These are phyloP conservation scores for Globisporangium canariense DNA, from an alignment of 352 stramenopile species.

Conservation along the genomic window DNA sequence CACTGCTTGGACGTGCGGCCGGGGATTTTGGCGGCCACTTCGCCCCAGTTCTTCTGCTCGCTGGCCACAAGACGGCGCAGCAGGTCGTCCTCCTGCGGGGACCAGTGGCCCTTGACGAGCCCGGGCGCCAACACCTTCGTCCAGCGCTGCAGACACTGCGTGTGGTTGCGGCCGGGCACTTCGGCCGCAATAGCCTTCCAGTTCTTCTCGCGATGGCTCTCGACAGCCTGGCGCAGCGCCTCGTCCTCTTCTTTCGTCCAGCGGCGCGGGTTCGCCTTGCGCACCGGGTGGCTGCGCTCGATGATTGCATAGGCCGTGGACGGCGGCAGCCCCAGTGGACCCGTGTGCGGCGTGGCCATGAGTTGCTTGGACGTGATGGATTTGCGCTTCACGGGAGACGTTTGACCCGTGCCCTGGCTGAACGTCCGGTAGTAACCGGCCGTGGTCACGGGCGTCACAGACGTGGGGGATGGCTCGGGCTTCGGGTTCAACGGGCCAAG, in stretches of 20 bases:
- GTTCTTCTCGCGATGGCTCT: slow-evolving; percentile 88
- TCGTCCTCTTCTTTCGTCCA: slow-evolving; percentile 91
- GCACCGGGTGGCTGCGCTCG: slow-evolving; percentile 29
- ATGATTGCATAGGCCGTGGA: slow-evolving; percentile 18
- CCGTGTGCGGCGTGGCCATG: slow-evolving; percentile 36
- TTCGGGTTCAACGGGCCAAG: slow-evolving; percentile 10
- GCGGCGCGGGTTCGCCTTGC: slow-evolving; percentile 73
- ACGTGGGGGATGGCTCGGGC: slow-evolving; percentile 33
- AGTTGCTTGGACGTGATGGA: slow-evolving; percentile 77
- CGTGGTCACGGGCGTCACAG: slow-evolving; percentile 33
- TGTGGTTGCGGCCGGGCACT: slow-evolving; percentile 87
- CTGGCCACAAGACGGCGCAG: slow-evolving; percentile 70
- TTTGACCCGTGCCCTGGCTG: slow-evolving; percentile 22
- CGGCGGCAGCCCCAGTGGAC: slow-evolving; percentile 15
- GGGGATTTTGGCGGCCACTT: slow-evolving; percentile 82
- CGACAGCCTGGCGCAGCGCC: slow-evolving; percentile 73
- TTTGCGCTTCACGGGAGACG: slow-evolving; percentile 72
- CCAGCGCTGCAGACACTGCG: slow-evolving; percentile 90
- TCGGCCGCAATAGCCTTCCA: slow-evolving; percentile 91
- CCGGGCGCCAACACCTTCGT: slow-evolving; percentile 87
- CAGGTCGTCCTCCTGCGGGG: slow-evolving; percentile 84
- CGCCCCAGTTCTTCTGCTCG: slow-evolving; percentile 88
- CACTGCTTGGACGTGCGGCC: slow-evolving; percentile 89
- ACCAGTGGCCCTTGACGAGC: slow-evolving; percentile 90
- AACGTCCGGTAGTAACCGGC: slow-evolving; percentile 37